Evolutionary conservation across 1,139 yeast species (phyloP).

Genomic region (Kluyveromyces marxianus): DNA sequence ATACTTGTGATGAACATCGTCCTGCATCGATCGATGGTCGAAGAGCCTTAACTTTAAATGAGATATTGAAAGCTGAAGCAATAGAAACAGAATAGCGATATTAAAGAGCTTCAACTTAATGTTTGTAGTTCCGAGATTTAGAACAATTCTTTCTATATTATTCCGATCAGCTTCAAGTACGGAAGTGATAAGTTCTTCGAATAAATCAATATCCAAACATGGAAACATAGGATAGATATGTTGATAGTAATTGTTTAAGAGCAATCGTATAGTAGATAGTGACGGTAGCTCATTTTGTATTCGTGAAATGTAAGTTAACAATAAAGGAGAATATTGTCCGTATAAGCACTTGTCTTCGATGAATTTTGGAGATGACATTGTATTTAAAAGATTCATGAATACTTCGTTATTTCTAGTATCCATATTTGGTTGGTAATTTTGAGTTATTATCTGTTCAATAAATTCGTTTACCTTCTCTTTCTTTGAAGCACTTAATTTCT

Average conservation of each 20-base stretch:
- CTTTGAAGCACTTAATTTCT: neutral
- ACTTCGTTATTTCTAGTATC: neutral
- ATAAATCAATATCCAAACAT: constrained; percentile 14
- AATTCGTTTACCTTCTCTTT: neutral
- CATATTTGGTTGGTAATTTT: neutral
- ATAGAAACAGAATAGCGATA: constrained; percentile 3
- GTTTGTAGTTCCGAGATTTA: constrained; percentile 1
- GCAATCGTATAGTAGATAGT: neutral
- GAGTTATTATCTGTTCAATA: constrained; percentile 1
- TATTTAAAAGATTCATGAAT: neutral
- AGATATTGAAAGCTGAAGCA: constrained; percentile 3
- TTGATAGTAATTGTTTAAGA: constrained; percentile 11
- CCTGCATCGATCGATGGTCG: neutral
- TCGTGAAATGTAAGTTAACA: neutral
- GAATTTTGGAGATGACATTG: constrained; percentile 1
- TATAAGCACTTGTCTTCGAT: constrained; percentile 1
- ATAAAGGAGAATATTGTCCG: constrained; percentile 5
- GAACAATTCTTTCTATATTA: neutral
- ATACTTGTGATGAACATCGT: neutral
- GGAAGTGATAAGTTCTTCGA: constrained; percentile 10
- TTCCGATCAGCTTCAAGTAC: neutral
- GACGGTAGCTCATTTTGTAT: constrained; percentile 3
- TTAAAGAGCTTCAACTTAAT: constrained; percentile 2
- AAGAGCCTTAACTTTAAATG: neutral
- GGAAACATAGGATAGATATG: constrained; percentile 19